These are phyloP conservation scores for Umbelopsis vinacea DNA, from an alignment of 192 early-diverging fungal genomes.

Conservation along the genomic window DNA sequence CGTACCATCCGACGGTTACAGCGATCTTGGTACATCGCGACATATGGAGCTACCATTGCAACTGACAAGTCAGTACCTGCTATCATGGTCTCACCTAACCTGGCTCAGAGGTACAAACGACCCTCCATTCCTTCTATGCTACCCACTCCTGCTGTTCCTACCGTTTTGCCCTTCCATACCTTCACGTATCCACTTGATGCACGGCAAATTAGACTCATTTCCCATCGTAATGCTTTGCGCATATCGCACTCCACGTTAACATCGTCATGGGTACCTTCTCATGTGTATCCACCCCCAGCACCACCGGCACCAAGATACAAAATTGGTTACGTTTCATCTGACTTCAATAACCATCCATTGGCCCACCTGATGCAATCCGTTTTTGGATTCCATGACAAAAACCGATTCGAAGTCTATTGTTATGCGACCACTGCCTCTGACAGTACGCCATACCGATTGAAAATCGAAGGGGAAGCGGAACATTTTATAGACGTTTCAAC, in stretches of 20 bases:
- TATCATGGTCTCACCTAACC: constrained; percentile 7
- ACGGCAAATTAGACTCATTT: constrained; percentile 84
- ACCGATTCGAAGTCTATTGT: constrained; percentile 74
- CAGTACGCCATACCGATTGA: constrained; percentile 74
- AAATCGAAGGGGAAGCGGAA: constrained; percentile 81
- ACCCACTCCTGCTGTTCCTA: constrained; percentile 71
- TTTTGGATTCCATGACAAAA: constrained; percentile 88
- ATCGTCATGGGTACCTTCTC: constrained; percentile 61
- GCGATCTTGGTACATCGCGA: constrained; percentile 69
- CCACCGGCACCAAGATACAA: constrained; percentile 68
- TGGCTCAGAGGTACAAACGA: constrained; percentile 40
- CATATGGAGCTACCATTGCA: constrained; percentile 34
- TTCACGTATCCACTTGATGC: constrained; percentile 90
- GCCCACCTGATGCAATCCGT: constrained; percentile 95
- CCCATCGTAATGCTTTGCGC: constrained; percentile 83
- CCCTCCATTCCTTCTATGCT: constrained; percentile 54
- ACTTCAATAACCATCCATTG: constrained; percentile 93
- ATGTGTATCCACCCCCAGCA: constrained; percentile 78
- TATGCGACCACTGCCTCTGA: constrained; percentile 86
- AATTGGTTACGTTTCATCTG: constrained; percentile 90
- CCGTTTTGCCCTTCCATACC: constrained; percentile 92
- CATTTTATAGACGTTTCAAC: constrained; percentile 78
- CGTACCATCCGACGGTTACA: constrained; percentile 62
- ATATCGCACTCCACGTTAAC: constrained; percentile 74
- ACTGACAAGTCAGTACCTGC: constrained; percentile 32